Evolutionary conservation across 2,329 filamentous ascomycete genomes (phyloP).

Genomic region (Claviceps spartinae): DNA sequence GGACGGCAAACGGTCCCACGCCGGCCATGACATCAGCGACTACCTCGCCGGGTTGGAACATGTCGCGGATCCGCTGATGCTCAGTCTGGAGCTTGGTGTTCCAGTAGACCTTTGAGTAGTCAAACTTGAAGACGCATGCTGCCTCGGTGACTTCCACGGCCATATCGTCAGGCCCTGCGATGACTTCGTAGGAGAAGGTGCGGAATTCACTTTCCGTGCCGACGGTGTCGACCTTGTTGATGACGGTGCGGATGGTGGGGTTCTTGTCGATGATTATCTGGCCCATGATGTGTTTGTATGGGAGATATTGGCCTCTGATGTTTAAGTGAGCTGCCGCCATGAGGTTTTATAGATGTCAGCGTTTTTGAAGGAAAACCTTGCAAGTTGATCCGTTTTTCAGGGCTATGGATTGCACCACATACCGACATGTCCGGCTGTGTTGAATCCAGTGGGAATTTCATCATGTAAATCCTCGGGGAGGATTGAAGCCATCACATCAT

Average conservation of each 20-base stretch:
- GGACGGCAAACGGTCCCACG: slow-evolving; percentile 87
- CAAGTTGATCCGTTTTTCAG: background rate
- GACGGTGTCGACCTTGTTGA: slow-evolving; percentile 89
- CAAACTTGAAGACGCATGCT: slow-evolving; percentile 76
- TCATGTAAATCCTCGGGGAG: slow-evolving; percentile 68
- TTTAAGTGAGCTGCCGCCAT: slow-evolving; percentile 63
- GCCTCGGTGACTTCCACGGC: slow-evolving; percentile 74
- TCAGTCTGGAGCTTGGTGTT: slow-evolving; percentile 85
- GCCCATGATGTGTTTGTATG: slow-evolving; percentile 77
- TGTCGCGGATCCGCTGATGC: slow-evolving; percentile 63
- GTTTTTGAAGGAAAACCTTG: background rate
- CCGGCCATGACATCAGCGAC: slow-evolving; percentile 97
- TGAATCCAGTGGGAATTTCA: slow-evolving; percentile 77
- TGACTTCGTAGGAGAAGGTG: slow-evolving; percentile 84
- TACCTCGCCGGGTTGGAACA: slow-evolving; percentile 73
- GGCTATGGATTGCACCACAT: slow-evolving; percentile 17
- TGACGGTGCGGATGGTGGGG: slow-evolving; percentile 66
- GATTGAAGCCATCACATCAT: slow-evolving; percentile 71
- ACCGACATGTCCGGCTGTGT: slow-evolving; percentile 78
- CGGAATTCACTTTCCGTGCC: slow-evolving; percentile 75
- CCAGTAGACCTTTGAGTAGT: slow-evolving; percentile 97
- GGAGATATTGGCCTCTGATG: slow-evolving; percentile 66
- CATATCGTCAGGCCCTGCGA: slow-evolving; percentile 69
- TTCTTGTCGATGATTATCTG: slow-evolving; percentile 87
- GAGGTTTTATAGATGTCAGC: background rate